phyloP scores from a whole-genome alignment of 2,329 filamentous ascomycete genomes.

The Beauveria rudraprayagi region DNA sequence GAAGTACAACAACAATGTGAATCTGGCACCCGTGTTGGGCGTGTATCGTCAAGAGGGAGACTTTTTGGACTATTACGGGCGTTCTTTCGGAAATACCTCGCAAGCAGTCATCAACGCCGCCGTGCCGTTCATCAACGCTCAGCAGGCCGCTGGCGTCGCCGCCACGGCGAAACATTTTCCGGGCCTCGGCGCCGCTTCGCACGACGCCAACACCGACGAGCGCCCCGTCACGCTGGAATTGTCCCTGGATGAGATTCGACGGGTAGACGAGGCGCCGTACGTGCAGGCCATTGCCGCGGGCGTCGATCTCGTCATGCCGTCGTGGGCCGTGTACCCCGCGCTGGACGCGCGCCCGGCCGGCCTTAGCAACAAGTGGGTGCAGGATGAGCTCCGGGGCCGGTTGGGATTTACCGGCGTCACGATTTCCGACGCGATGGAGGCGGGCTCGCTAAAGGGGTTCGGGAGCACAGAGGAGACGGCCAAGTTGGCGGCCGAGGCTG shows the following conservation, averaged over 20 bases:
- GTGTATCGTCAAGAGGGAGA: slow-evolving; percentile 12
- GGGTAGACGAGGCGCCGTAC: slow-evolving; percentile 14
- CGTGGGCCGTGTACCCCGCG: slow-evolving; percentile 16
- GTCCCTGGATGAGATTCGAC: slow-evolving; percentile 11
- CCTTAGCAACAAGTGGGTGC: slow-evolving; percentile 15
- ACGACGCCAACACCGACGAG: slow-evolving; percentile 14
- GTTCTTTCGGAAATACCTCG: slow-evolving; percentile 13
- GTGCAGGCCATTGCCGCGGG: slow-evolving; percentile 14
- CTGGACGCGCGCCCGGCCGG: slow-evolving; percentile 15
- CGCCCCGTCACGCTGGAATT: slow-evolving; percentile 13
- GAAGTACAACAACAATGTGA: slow-evolving; percentile 12
- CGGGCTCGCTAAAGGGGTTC: slow-evolving; percentile 11
- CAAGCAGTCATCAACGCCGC: slow-evolving; percentile 8
- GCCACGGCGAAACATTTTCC: slow-evolving; percentile 16
- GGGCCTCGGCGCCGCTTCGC: slow-evolving; percentile 14
- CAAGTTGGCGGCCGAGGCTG: slow-evolving; percentile 12
- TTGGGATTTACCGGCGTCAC: slow-evolving; percentile 15
- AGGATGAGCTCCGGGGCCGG: slow-evolving; percentile 15
- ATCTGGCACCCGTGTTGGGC: slow-evolving; percentile 15
- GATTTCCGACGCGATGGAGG: slow-evolving; percentile 17
- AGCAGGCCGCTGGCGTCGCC: slow-evolving; percentile 13
- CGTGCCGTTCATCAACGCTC: slow-evolving; percentile 13
- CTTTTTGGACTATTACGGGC: slow-evolving; percentile 12
- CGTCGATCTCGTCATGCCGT: slow-evolving; percentile 15
- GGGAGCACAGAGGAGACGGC: slow-evolving; percentile 11